These are phyloP conservation scores for Ogataea dorogensis DNA, from an alignment of 805 yeast genomes.

Conservation along the genomic window DNA sequence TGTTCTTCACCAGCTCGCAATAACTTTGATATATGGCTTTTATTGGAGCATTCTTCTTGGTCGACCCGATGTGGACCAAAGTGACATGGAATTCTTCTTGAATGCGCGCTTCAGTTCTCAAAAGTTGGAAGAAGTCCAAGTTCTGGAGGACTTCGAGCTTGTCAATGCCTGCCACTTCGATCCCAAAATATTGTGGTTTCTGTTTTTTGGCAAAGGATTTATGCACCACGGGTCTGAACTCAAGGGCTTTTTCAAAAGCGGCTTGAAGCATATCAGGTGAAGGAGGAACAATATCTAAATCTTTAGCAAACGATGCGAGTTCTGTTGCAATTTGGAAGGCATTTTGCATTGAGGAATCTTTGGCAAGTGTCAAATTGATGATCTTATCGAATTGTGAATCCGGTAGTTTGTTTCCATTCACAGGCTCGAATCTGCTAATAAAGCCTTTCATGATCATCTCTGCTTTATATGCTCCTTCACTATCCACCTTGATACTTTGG, in stretches of 20 bases:
- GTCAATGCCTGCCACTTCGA: conserved; percentile 31
- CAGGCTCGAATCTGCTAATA: conserved; percentile 63
- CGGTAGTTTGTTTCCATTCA: conserved; percentile 47
- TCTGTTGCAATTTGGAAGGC: conserved; percentile 41
- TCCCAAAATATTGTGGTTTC: conserved; percentile 47
- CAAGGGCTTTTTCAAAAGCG: conserved; percentile 54
- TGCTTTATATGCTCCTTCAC: conserved; percentile 49
- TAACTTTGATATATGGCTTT: conserved; percentile 23
- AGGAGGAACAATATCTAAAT: conserved; percentile 40
- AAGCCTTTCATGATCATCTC: conserved; percentile 72
- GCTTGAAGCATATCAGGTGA: conserved; percentile 38
- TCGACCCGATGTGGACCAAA: conserved; percentile 44
- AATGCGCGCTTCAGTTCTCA: conserved; percentile 37
- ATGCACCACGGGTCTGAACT: conserved; percentile 51
- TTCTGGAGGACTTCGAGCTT: conserved; percentile 20
- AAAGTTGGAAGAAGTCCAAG: conserved; percentile 8
- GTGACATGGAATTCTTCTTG: conserved; percentile 68
- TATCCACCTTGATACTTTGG: conserved; percentile 64
- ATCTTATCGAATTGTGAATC: conserved; percentile 67
- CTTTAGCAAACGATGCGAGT: conserved; percentile 43
- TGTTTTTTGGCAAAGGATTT: conserved; percentile 30
- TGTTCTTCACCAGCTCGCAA: conserved; percentile 12
- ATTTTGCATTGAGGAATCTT: conserved; percentile 50
- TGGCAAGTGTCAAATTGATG: conserved; percentile 51
- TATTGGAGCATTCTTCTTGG: conserved; percentile 14